phyloP scores from a whole-genome alignment of 2,329 filamentous ascomycete species.

The Monosporascus cannonballus region DNA sequence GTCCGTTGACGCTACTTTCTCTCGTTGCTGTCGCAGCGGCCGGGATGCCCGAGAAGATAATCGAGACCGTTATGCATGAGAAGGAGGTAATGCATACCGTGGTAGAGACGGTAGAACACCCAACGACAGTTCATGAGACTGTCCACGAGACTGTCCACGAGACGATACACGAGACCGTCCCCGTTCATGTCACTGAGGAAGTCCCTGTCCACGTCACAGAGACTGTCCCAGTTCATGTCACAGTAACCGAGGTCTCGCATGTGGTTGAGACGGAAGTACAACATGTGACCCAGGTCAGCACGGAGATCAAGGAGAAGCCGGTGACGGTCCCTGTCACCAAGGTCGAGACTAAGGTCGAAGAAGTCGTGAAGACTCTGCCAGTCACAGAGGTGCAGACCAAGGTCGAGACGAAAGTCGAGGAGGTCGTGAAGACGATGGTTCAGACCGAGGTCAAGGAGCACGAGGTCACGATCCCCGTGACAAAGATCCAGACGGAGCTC shows the following conservation, averaged over 20 bases:
- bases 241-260: not conserved
- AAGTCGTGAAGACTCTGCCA: not conserved
- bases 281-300: not conserved
- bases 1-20: not conserved
- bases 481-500: not conserved
- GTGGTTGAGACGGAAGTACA: not conserved
- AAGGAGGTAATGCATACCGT: not conserved
- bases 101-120: not conserved
- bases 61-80: not conserved
- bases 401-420: not conserved
- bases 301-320: not conserved
- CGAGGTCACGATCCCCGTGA: not conserved
- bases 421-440: not conserved
- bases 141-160: not conserved
- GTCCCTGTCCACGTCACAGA: not conserved
- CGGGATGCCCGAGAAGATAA: not conserved
- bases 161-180: not conserved
- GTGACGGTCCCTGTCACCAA: not conserved
- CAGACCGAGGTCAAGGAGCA: not conserved
- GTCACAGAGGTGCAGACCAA: not conserved
- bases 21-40: not conserved
- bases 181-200: not conserved
- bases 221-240: not conserved
- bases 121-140: not conserved
- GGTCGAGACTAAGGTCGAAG: not conserved